Evolutionary conservation across 129 eudicot species (phyloP).

Genomic region (Centaurea solstitialis): DNA sequence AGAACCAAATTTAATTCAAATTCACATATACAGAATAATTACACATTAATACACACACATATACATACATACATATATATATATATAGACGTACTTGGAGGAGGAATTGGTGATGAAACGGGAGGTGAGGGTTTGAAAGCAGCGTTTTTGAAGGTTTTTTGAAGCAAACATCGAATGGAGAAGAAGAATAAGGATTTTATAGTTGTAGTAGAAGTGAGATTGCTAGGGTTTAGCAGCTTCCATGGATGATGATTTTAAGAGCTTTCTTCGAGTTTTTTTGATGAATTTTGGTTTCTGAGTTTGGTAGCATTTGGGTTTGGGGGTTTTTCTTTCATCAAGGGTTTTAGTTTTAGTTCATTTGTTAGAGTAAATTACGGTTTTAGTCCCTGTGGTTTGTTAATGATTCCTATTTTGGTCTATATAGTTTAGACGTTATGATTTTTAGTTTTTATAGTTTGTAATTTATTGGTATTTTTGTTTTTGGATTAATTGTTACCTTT

Average conservation of each 20-base stretch:
- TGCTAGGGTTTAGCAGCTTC: conserved; percentile 4
- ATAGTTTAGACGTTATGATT: no score
- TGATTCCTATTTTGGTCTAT: no score
- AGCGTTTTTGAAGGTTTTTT: conserved; percentile 55
- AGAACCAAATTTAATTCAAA: neutral
- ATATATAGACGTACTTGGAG: conserved; percentile 15
- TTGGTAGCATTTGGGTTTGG: neutral
- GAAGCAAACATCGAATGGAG: conserved; percentile 46
- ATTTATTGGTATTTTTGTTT: no score
- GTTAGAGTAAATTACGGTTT: no score
- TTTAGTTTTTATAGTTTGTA: no score
- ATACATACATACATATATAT: neutral
- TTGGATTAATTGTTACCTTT: no score
- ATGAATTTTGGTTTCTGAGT: neutral
- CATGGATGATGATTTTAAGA: conserved; percentile 14
- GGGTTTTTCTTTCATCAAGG: conserved; percentile 31
- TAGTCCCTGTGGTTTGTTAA: no score
- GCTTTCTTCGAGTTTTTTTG: neutral
- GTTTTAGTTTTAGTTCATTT: conserved; percentile 11
- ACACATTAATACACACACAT: neutral
- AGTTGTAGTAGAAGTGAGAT: neutral
- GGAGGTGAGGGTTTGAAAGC: conserved; percentile 48
- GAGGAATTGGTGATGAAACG: conserved; percentile 37
- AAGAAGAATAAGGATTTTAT: neutral
- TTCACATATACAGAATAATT: neutral